A percentile compares a stretch with the other conserved stretches of the same genome.
Conservation (phyloP, 2,329 filamentous ascomycete species). For the Xylaria sp. region DNA sequence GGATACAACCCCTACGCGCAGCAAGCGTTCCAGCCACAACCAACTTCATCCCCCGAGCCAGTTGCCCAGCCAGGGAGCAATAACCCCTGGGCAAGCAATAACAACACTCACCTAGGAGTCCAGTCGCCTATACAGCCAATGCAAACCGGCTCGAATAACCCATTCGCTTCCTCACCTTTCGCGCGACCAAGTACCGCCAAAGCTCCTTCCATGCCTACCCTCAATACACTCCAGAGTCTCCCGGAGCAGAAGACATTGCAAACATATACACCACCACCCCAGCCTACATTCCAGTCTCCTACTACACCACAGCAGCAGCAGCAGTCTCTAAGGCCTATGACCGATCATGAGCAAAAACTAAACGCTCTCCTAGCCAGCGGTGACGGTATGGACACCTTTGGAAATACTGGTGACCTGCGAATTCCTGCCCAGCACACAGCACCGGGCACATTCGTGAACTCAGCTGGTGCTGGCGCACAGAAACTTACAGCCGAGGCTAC, state of each 20-base stretch:
- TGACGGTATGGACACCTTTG: constrained; percentile 96
- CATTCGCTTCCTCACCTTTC: constrained; percentile 77
- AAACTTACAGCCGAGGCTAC: constrained; percentile 77
- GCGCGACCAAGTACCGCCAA: constrained; percentile 69
- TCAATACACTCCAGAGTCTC: constrained; percentile 70
- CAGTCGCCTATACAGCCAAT: constrained; percentile 78
- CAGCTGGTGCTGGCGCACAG: constrained; percentile 82
- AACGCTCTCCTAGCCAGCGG: constrained; percentile 87
- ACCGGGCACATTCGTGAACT: constrained; percentile 96
- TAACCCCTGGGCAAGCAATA: constrained; percentile 86
- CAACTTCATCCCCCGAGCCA: constrained; percentile 64
- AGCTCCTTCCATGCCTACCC: constrained; percentile 71
- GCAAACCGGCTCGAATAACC: constrained; percentile 96
- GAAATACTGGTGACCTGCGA: constrained; percentile 94
- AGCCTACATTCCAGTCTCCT: constrained; percentile 57
- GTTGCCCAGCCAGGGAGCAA: constrained; percentile 83
- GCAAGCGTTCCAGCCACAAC: constrained; percentile 58
- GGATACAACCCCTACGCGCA: constrained; percentile 67
- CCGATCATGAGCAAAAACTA: constrained; percentile 77
- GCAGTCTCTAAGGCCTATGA: constrained; percentile 66
- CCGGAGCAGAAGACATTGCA: constrained; percentile 86
- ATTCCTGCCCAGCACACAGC: constrained; percentile 97
- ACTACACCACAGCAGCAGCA: constrained; percentile 52
- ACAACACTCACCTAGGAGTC: constrained; percentile 59
- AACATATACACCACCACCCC: constrained; percentile 56